Percentiles rank a stretch among this genome's conserved stretches.
These are phyloP conservation scores for Heracleum sosnowskyi DNA, from an alignment of 129 eudicot genomes.

Conservation along the genomic window DNA sequence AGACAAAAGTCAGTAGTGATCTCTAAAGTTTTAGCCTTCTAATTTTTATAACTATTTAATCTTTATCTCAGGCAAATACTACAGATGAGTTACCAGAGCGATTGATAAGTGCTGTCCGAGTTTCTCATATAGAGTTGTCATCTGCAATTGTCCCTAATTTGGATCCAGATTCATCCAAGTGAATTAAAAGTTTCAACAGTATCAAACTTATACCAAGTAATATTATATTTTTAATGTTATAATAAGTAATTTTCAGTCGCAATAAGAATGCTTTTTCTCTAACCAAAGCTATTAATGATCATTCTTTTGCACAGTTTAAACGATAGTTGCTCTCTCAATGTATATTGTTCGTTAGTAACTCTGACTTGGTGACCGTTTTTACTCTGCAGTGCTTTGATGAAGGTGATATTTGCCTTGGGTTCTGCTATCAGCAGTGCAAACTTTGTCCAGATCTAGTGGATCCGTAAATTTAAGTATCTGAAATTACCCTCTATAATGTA, in stretches of 20 bases:
- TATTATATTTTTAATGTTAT: neutral
- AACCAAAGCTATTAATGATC: neutral
- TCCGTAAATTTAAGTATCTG: neutral
- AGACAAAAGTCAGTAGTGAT: neutral
- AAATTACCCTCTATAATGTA: neutral
- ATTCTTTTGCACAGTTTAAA: neutral
- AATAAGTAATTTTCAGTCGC: neutral
- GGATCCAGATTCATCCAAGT: conserved; percentile 45
- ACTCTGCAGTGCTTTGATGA: neutral
- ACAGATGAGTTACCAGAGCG: conserved; percentile 91
- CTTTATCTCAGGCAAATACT: conserved; percentile 57
- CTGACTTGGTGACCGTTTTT: neutral
- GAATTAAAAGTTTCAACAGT: neutral
- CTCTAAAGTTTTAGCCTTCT: neutral
- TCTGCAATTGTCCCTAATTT: conserved; percentile 77
- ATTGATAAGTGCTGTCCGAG: conserved; percentile 84
- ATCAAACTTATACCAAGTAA: neutral
- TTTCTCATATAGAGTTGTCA: conserved; percentile 82
- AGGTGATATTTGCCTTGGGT: conserved; percentile 7
- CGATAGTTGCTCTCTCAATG: neutral
- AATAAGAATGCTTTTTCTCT: neutral
- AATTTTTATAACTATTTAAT: neutral
- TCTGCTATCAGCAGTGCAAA: neutral
- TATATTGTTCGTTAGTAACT: neutral
- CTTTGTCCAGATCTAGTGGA: conserved; percentile 1